Conservation (phyloP, 2,329 filamentous ascomycete species). For the Escovopsis sp. region DNA sequence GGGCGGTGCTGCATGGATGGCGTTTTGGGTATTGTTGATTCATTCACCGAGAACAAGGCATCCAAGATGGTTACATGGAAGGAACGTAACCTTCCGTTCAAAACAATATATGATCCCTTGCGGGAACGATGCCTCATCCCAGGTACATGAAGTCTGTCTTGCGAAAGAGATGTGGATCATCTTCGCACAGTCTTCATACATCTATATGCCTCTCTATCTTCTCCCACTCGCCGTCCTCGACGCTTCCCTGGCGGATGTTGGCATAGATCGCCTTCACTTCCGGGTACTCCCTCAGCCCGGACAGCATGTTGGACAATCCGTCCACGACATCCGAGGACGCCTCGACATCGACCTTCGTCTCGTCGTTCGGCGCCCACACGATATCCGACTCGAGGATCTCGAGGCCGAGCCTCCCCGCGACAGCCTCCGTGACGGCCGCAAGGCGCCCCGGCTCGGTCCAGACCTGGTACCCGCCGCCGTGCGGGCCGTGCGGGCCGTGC, state of each 20-base stretch:
- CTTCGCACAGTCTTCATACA: conserved; percentile 11
- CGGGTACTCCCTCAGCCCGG: conserved; percentile 46
- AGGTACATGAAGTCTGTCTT: too few relatives aligned
- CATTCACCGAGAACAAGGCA: too few relatives aligned
- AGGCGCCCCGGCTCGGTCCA: conserved; percentile 22
- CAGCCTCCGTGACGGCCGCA: conserved; percentile 21
- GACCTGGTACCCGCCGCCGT: conserved; percentile 47
- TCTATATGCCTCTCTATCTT: conserved; percentile 37
- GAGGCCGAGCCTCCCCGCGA: conserved; percentile 49
- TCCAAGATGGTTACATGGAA: too few relatives aligned
- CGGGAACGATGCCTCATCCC: too few relatives aligned
- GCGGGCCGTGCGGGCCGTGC: too few relatives aligned
- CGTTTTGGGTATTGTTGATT: conserved; percentile 1
- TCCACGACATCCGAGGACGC: conserved; percentile 34
- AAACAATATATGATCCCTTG: too few relatives aligned
- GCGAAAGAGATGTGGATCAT: too few relatives aligned
- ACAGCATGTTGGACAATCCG: conserved; percentile 43
- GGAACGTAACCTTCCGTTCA: too few relatives aligned
- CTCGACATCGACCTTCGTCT: conserved; percentile 53
- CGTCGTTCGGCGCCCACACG: conserved; percentile 69
- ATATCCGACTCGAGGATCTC: conserved; percentile 64
- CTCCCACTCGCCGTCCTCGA: conserved; percentile 39
- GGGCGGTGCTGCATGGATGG: conserved; percentile 5
- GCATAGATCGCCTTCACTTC: conserved; percentile 69
- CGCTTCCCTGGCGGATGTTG: conserved; percentile 42